Evolutionary conservation across 2,329 filamentous ascomycete species (phyloP), one percentile per base, ranked within the genome.

Genomic region (Cercospora sp.): DNA sequence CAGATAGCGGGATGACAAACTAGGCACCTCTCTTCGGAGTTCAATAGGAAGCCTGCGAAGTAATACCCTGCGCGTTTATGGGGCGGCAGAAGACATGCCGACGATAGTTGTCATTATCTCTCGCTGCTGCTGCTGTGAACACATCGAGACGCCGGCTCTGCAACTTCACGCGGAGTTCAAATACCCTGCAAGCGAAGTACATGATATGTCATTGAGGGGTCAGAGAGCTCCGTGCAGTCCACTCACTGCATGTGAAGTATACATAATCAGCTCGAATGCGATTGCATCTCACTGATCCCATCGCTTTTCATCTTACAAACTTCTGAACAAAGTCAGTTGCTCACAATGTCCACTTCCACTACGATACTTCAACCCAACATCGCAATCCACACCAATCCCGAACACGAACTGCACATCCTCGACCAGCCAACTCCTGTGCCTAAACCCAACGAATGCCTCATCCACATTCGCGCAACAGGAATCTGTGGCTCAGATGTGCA

Each of bases 401-500:
- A 69, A n/a, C 77, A 79, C 61, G 73, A 76, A 5, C 70, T 79
- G 26, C 70, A 75, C 51, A 49, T 78, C 18, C 51, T 73, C 43
- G 65, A 75, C 5, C 55, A 62, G 18, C 67, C 72, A 3, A 69
- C 72, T 12, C 76, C 76, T 2, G 67, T 70, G 26, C 76, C 74
- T 0, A 72, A 71, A 8, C 70, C 75, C 12, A 66, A 74, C 28
- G 76, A 78, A 26, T 77, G 75, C 63, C 69, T 78, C 5, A 68
- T 79, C 12, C 76, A 77, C 63, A 73, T 79, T 12, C 67, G 75
- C 32, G 76, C 76, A 4, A 79, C 77, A 8, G 76, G 76, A 10
- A 77, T 79, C 24, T 79, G 77, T 51, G 77, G 77, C 21, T 69
- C 63, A 12, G 75, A 77, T 66, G 74, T 78, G 32, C 77, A 79